Conservation (phyloP, 352 stramenopile genomes). For the Phytophthora citricola region DNA sequence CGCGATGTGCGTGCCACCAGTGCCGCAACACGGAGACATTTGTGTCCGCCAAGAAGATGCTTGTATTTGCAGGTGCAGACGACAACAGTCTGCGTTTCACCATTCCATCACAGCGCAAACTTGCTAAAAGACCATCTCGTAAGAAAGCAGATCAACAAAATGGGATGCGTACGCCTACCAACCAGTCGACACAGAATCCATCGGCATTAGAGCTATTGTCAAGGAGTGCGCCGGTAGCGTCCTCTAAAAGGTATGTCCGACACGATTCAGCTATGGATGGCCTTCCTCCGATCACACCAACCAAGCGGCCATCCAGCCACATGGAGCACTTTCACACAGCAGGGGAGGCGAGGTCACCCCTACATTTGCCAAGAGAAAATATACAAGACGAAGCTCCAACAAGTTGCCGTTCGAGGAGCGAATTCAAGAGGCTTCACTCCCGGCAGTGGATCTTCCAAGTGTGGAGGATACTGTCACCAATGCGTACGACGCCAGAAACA, state of each 20-base stretch:
- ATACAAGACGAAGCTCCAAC: conserved; percentile 37
- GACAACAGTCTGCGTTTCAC: conserved; percentile 16
- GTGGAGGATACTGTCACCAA: conserved; percentile 48
- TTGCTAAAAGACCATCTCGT: conserved; percentile 27
- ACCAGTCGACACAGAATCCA: conserved; percentile 29
- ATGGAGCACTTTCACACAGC: conserved; percentile 30
- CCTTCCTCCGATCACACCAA: conserved; percentile 19
- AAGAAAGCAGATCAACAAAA: conserved; percentile 6
- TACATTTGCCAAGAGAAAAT: conserved; percentile 52
- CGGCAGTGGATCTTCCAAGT: conserved; percentile 29
- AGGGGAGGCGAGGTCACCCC: conserved; percentile 24
- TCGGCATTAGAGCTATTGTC: conserved; percentile 65
- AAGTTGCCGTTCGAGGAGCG: conserved; percentile 50
- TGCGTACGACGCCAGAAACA: conserved; percentile 40
- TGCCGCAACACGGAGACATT: conserved; percentile 78
- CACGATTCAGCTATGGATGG: conserved; percentile 18
- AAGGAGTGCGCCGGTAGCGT: conserved; percentile 51
- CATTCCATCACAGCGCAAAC: conserved; percentile 30
- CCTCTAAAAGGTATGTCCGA: conserved; percentile 15
- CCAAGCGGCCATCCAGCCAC: conserved; percentile 38
- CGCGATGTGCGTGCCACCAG: conserved; percentile 84
- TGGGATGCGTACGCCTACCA: conserved; percentile 27
- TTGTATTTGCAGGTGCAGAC: conserved; percentile 51
- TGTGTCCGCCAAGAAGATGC: conserved; percentile 74
- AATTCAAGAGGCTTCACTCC: conserved; percentile 32